Conservation (phyloP, 2,329 filamentous ascomycete species). For the Magnaporthiopsis rhizophila region DNA sequence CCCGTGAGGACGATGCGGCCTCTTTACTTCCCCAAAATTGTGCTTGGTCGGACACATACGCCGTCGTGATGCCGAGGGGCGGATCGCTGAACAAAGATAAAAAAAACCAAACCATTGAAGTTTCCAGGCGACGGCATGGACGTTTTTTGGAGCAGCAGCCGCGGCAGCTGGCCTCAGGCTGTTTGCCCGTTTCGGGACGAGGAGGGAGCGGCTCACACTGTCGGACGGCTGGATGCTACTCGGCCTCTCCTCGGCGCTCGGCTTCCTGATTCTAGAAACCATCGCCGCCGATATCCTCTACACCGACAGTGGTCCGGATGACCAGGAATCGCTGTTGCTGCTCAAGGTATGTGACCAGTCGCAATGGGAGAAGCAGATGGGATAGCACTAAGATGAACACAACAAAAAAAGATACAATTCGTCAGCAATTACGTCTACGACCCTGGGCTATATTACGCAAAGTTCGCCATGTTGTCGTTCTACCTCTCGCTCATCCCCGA, state of each 20-base stretch:
- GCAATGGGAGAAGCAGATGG: no score
- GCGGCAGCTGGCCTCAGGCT: not conserved
- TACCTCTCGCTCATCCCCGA: slow-evolving; percentile 1
- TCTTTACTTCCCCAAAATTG: no score
- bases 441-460: not conserved
- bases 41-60: no score
- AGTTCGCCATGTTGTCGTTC: slow-evolving; percentile 3
- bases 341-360: not conserved
- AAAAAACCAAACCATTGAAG: no score
- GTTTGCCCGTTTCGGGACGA: not conserved
- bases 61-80: no score
- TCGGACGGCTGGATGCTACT: not conserved
- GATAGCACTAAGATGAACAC: not conserved
- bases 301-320: no score
- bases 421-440: slow-evolving; percentile 2
- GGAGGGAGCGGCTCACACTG: not conserved
- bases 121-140: no score
- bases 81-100: no score
- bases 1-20: no score
- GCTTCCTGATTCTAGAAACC: not conserved
- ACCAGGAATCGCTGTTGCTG: not conserved
- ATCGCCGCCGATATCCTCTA: not conserved
- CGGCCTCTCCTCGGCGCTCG: not conserved
- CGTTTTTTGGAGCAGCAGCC: no score
- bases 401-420: not conserved